Base-by-base conservation (phyloP, 2,329 filamentous ascomycete species). In the Fusarium subtropicale region DNA sequence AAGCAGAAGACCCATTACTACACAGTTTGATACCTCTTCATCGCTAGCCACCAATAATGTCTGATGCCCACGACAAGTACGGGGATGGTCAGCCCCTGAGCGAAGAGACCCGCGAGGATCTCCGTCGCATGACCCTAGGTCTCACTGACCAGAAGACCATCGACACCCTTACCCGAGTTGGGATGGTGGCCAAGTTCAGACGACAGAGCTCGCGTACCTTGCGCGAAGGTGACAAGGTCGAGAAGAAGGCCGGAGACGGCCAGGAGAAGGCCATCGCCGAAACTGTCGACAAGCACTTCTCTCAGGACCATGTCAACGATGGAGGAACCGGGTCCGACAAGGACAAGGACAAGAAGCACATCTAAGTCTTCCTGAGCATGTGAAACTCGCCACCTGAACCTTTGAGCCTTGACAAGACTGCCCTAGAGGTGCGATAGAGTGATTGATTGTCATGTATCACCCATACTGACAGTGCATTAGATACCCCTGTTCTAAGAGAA, bases 111-210 rank as follows among this genome's bases (percentile, higher is more conserved):
- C 48, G 52, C 11, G 50, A 61, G n/a, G 64, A 60, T n/a, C 16
- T 72, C 12, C 54, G 66, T 5, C 71, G 72, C 7, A 74, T 74
- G 72, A 74, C 72, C 6, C 20, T 34, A 4, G 45, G 57, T 15
- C 71, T 74, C n/a, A 71, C 69, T 16, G 44, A 74, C 56, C 72
- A 74, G 46, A 31, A 26, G 13, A 74, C 72, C 16, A 74, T 73
- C 20, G 56, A 67, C 28, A 66, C 64, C 15, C 72, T 74, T 15
- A 64, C 68, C 0, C 51, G 59, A 18, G 52, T 63, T 5, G 72
- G 66, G 3, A 62, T 51, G 34, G 39, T 64, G 22, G 72, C 72
- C n/a, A 71, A 63, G 51, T 53, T 56, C 45, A 73, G 68, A 42
- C 56, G 72, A 16, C 36, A 46, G 45, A 24, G 44, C 24, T 28